Percentiles rank a stretch among this genome's conserved stretches.
phyloP scores from a whole-genome alignment of 2,329 filamentous ascomycete species.

The Exophiala oligosperma region DNA sequence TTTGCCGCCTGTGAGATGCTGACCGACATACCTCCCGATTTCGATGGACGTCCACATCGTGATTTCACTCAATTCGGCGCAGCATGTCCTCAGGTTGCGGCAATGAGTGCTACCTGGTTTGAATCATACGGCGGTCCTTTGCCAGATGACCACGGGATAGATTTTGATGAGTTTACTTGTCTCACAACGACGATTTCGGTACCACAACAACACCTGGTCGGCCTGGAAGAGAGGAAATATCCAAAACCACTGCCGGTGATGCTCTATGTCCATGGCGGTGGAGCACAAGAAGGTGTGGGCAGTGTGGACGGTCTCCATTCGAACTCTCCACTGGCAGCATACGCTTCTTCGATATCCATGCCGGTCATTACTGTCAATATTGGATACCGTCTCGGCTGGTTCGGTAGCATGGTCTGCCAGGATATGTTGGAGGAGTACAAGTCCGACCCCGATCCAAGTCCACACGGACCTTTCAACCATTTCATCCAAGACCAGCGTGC shows the following conservation, averaged over 20 bases:
- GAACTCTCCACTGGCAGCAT: constrained; percentile 13
- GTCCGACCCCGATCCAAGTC: background rate
- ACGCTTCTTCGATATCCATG: constrained; percentile 3
- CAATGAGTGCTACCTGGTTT: constrained; percentile 5
- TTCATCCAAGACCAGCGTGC: constrained; percentile 44
- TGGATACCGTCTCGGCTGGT: constrained; percentile 35
- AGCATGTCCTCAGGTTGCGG: constrained; percentile 15
- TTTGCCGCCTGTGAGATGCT: constrained; percentile 11
- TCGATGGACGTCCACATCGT: constrained; percentile 10
- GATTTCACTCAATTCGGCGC: constrained; percentile 17
- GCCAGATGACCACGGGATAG: constrained; percentile 5
- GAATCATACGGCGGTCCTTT: constrained; percentile 9
- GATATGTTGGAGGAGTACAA: constrained; percentile 20
- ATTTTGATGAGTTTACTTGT: constrained; percentile 11
- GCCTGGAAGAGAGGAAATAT: background rate
- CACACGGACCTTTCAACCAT: constrained; percentile 39
- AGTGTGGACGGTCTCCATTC: constrained; percentile 20
- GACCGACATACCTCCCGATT: constrained; percentile 7
- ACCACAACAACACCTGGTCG: constrained; percentile 2
- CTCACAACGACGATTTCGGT: constrained; percentile 18
- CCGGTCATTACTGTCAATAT: constrained; percentile 33
- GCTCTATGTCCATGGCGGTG: constrained; percentile 21
- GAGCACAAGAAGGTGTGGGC: constrained; percentile 19
- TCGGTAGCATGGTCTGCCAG: constrained; percentile 35
- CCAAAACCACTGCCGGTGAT: constrained; percentile 12